phyloP scores from a whole-genome alignment of 192 early-diverging fungal genomes.

The Rhizophagus clarus region DNA sequence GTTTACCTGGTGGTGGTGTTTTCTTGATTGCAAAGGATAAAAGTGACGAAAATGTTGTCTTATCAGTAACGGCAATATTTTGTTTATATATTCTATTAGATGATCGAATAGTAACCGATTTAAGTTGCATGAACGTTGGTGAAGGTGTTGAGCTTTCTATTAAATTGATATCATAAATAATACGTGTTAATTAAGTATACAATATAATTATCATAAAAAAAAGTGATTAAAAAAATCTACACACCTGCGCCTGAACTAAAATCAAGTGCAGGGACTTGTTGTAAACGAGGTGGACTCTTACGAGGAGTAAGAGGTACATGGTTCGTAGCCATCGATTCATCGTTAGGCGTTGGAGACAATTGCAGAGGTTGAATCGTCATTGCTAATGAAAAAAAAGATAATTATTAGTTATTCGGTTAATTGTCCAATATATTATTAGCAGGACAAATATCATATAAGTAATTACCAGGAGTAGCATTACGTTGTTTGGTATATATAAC shows the following conservation, averaged over 20 bases:
- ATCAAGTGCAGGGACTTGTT: constrained; percentile 16
- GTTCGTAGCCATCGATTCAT: neutral
- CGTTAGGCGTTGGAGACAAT: neutral
- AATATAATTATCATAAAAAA: too few species aligned
- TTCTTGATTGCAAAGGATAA: constrained; percentile 24
- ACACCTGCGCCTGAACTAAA: constrained; percentile 20
- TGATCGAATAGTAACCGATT: constrained; percentile 27
- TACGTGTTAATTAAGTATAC: too few species aligned
- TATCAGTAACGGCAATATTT: constrained; percentile 29
- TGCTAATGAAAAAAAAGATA: neutral
- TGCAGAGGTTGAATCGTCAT: neutral
- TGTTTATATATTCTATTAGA: constrained; percentile 24
- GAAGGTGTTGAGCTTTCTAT: constrained; percentile 20
- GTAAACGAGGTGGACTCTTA: constrained; percentile 31
- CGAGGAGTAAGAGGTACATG: constrained; percentile 24
- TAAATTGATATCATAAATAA: neutral
- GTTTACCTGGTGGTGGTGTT: constrained; percentile 26
- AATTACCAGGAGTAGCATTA: neutral
- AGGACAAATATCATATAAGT: neutral
- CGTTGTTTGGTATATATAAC: constrained; percentile 17
- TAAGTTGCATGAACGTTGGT: constrained; percentile 29
- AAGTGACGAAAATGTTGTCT: constrained; percentile 25
- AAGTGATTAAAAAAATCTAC: neutral
- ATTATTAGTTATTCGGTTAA: too few species aligned
- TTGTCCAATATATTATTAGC: too few species aligned